A percentile compares a stretch with the other conserved stretches of the same genome.
These are phyloP conservation scores for Trichomonas vaginalis DNA, from an alignment of 208 protist genomes.

Conservation along the genomic window DNA sequence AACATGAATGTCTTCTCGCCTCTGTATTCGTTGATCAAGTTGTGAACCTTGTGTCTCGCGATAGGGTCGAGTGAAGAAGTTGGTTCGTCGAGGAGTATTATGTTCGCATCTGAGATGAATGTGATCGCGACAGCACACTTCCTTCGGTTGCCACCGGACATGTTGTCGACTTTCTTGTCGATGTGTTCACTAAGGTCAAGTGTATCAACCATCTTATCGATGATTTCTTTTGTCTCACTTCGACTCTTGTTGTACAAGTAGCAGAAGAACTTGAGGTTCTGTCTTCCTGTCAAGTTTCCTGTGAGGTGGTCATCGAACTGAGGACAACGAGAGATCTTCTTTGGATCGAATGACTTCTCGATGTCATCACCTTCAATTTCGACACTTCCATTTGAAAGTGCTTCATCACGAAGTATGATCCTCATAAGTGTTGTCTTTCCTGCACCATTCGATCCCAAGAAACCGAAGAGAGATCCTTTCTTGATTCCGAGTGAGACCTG, in stretches of 20 bases:
- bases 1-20: neutral
- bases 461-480: slow-evolving; percentile 9
- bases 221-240: too few relatives aligned
- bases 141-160: neutral
- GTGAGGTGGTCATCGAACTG: neutral
- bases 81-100: slow-evolving; percentile 6
- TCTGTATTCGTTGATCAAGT: neutral
- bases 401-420: slow-evolving; percentile 15
- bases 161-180: neutral
- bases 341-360: neutral
- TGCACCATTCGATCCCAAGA: slow-evolving; percentile 32
- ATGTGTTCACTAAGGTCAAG: neutral
- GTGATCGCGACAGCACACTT: neutral
- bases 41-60: neutral
- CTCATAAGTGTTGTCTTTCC: slow-evolving; percentile 33
- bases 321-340: neutral
- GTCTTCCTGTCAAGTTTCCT: neutral
- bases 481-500: neutral
- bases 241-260: neutral
- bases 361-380: neutral
- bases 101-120: neutral
- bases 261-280: neutral
- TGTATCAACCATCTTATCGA: too few relatives aligned
- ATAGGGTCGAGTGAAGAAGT: neutral
- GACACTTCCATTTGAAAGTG: neutral